Conservation (phyloP, 2,329 filamentous ascomycete genomes). For the Aureobasidium sp. region DNA sequence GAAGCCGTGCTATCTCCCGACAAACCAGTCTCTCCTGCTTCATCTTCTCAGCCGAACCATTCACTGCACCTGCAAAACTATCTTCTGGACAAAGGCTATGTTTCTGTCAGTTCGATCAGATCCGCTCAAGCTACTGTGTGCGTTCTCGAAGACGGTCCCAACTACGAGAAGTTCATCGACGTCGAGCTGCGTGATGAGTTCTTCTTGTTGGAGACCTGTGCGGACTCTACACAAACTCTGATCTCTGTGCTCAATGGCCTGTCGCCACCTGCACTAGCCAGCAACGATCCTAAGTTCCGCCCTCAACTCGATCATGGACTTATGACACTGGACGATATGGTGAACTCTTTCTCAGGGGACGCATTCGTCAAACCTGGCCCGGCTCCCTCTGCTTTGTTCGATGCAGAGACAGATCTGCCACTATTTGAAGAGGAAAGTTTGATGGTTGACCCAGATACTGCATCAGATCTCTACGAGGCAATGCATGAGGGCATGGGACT, state of each 20-base stretch:
- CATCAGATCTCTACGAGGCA: conserved; percentile 17
- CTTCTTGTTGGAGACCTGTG: conserved; percentile 86
- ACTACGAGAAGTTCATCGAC: conserved; percentile 60
- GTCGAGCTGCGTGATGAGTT: conserved; percentile 79
- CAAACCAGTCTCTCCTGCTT: neutral
- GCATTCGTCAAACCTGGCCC: conserved; percentile 59
- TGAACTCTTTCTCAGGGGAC: conserved; percentile 84
- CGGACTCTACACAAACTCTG: conserved; percentile 91
- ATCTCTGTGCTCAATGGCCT: conserved; percentile 71
- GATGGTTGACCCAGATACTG: conserved; percentile 25
- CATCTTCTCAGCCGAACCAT: neutral
- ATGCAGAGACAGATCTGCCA: conserved; percentile 21
- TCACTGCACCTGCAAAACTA: conserved; percentile 32
- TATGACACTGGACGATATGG: conserved; percentile 75
- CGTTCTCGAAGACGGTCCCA: conserved; percentile 46
- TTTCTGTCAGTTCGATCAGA: conserved; percentile 80
- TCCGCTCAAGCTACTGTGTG: conserved; percentile 63
- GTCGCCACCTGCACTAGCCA: conserved; percentile 74
- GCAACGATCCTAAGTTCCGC: conserved; percentile 73
- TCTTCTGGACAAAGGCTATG: conserved; percentile 61
- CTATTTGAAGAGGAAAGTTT: conserved; percentile 24
- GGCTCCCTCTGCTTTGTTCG: conserved; percentile 46
- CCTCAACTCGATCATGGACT: conserved; percentile 52
- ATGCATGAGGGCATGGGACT: conserved; percentile 21
- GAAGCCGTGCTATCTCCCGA: conserved; percentile 14